Percentiles rank a stretch among this genome's conserved stretches.
phyloP scores from a whole-genome alignment of 805 yeast species.

The Groenewaldozyma salmanticensis region DNA sequence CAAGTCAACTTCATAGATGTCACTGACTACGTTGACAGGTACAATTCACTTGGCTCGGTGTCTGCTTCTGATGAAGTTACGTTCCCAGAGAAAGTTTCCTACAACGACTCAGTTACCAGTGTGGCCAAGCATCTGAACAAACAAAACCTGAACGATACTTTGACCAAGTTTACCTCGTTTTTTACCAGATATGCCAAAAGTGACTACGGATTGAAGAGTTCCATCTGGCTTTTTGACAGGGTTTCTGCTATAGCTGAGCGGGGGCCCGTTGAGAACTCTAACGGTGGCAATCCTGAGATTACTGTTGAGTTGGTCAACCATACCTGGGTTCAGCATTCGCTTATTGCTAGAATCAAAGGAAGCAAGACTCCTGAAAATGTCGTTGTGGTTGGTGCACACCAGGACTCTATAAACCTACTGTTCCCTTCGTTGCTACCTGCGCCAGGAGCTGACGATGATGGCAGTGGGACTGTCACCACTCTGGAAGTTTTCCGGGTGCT shows the following conservation, averaged over 20 bases:
- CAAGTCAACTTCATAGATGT: slow-evolving; percentile 57
- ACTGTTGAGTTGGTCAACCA: slow-evolving; percentile 48
- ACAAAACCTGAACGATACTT: slow-evolving; percentile 39
- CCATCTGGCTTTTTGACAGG: slow-evolving; percentile 54
- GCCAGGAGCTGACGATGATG: slow-evolving; percentile 96
- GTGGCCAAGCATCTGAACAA: slow-evolving; percentile 38
- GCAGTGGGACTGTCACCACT: slow-evolving; percentile 74
- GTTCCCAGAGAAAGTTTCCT: slow-evolving; percentile 42
- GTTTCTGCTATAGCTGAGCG: slow-evolving; percentile 30
- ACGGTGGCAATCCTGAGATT: slow-evolving; percentile 28
- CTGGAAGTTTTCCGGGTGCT: slow-evolving; percentile 66
- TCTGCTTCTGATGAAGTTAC: slow-evolving; percentile 23
- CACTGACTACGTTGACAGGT: slow-evolving; percentile 33
- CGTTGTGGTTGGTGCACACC: slow-evolving; percentile 82
- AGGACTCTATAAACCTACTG: slow-evolving; percentile 69
- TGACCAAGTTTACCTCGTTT: slow-evolving; percentile 59
- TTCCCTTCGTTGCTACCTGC: slow-evolving; percentile 62
- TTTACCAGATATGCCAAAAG: slow-evolving; percentile 70
- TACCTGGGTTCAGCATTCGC: slow-evolving; percentile 69
- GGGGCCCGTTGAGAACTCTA: no score
- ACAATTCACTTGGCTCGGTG: slow-evolving; percentile 4
- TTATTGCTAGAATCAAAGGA: slow-evolving; percentile 48
- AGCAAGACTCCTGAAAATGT: slow-evolving; percentile 33
- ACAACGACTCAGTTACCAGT: slow-evolving; percentile 31
- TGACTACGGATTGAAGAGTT: slow-evolving; percentile 57